Evolutionary conservation across 768 basidiomycete species (phyloP).

Genomic region (Suillus hirtellus): DNA sequence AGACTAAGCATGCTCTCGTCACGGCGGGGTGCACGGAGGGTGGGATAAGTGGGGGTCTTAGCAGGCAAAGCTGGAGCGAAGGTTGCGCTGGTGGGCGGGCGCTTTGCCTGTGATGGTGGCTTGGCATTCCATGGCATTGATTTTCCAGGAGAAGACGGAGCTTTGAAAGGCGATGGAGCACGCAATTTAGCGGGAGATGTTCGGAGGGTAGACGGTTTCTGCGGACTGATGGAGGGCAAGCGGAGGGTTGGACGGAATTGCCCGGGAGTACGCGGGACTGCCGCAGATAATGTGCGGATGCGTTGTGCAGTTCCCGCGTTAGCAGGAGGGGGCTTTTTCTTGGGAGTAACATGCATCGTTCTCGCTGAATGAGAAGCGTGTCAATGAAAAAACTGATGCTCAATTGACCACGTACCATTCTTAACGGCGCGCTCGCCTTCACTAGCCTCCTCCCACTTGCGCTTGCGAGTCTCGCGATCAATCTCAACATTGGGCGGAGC

Average conservation of each 20-base stretch:
- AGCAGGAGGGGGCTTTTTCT: constrained; percentile 50
- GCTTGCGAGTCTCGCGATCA: constrained; percentile 67
- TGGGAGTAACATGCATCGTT: constrained; percentile 49
- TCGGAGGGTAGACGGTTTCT: constrained; percentile 31
- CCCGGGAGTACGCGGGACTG: constrained; percentile 1
- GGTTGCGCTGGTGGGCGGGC: constrained; percentile 59
- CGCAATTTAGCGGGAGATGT: constrained; percentile 31
- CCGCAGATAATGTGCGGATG: constrained; percentile 38
- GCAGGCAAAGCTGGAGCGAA: constrained; percentile 67
- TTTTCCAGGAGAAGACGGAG: constrained; percentile 30
- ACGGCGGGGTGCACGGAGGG: constrained; percentile 65
- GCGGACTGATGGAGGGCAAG: constrained; percentile 37
- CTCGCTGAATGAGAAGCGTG: constrained; percentile 39
- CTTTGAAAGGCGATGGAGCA: constrained; percentile 58
- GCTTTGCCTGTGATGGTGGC: constrained; percentile 22
- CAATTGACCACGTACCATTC: constrained; percentile 48
- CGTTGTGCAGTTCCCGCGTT: constrained; percentile 56
- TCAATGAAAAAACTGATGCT: background rate
- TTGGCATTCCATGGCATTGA: constrained; percentile 14
- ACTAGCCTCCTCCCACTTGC: constrained; percentile 64
- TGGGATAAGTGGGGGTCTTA: constrained; percentile 41
- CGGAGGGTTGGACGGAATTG: constrained; percentile 26
- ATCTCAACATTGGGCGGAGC: constrained; percentile 50
- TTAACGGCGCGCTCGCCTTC: constrained; percentile 53
- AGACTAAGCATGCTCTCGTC: constrained; percentile 80